Base-by-base conservation (phyloP, 164 flowering plant genomes). In the Sextonia rubra region DNA sequence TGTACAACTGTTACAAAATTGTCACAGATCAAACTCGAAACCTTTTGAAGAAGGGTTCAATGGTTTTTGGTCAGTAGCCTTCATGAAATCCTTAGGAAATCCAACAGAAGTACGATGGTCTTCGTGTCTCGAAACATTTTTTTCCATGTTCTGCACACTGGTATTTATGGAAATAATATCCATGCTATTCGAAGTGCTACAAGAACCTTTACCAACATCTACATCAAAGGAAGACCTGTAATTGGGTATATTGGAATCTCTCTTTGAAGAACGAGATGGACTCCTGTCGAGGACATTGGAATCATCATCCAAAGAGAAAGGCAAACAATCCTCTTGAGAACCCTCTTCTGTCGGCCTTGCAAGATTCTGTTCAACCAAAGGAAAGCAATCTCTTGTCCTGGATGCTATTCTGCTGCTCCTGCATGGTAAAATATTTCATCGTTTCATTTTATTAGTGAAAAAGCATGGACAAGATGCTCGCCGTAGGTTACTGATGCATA, bases 271-370 rank as follows among this genome's bases (percentile, higher is more conserved):
- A 77, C 65, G 75, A 14, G 91, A 86, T 69, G 91, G 91, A 66
- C 86, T 84, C 47, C 86, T 84, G 62, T 83, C 91, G 73, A 89
- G 84, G 73, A 88, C 89, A 77, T 86, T 85, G 64, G 85, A 78
- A 81, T 90, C 94, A 74, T 91, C 93, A 81, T 91, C 97, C 25
- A 91, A 74, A 71, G 77, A 69, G 78, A 91, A 91, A 63, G 97
- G 95, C 73, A 93, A 75, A 76, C 82, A 83, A 80, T 93, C 93
- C 74, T 93, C 99, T 76, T 86, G 92, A 78, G 87, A 84, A 79
- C 68, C 83, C 75, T 85, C 97, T 32, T 83, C 89, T 29, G 73
- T 73, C 27, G 82, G 85, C 73, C 83, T 83, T 56, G 44, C 76
- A 58, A 77, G 79, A 75, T 72, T 79, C 64, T 75, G 69, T 66